phyloP scores from a whole-genome alignment of 129 eudicot species.

The Artemisia argyi region DNA sequence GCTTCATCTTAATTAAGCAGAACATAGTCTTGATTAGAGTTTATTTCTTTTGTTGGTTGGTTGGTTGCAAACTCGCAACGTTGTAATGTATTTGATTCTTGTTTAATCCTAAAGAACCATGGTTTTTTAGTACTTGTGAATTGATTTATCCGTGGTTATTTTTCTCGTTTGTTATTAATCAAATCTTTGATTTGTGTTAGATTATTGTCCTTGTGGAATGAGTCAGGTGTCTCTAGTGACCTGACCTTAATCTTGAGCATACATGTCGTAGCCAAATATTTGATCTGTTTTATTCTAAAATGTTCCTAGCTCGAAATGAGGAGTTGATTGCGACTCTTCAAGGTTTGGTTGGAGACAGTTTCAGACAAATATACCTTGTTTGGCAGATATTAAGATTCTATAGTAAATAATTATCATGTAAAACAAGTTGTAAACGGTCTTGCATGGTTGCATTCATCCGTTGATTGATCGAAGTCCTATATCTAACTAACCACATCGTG shows the following conservation, averaged over 20 bases:
- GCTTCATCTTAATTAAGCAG: slow-evolving; percentile 29
- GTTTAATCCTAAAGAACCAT: slow-evolving; percentile 19
- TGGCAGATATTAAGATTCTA: neutral
- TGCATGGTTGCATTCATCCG: too few species aligned
- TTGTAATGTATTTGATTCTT: slow-evolving; percentile 24
- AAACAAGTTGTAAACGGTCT: too few species aligned
- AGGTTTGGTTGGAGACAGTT: neutral
- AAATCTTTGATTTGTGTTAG: neutral
- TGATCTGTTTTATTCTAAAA: neutral
- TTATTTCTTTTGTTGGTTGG: slow-evolving; percentile 25
- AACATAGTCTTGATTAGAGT: slow-evolving; percentile 9
- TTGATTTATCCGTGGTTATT: neutral
- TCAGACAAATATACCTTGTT: neutral
- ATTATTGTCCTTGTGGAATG: neutral
- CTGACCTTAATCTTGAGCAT: too few species aligned
- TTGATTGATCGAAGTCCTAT: too few species aligned
- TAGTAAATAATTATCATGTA: too few species aligned
- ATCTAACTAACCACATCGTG: too few species aligned
- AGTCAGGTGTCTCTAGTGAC: too few species aligned
- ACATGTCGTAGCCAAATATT: neutral
- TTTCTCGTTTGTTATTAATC: neutral
- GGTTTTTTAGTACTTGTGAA: slow-evolving; percentile 18
- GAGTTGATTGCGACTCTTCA: neutral
- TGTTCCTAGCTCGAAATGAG: neutral
- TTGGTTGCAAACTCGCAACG: slow-evolving; percentile 40